phyloP scores from a whole-genome alignment of 73 alveolate genomes.

The Paramecium tetraurelia region DNA sequence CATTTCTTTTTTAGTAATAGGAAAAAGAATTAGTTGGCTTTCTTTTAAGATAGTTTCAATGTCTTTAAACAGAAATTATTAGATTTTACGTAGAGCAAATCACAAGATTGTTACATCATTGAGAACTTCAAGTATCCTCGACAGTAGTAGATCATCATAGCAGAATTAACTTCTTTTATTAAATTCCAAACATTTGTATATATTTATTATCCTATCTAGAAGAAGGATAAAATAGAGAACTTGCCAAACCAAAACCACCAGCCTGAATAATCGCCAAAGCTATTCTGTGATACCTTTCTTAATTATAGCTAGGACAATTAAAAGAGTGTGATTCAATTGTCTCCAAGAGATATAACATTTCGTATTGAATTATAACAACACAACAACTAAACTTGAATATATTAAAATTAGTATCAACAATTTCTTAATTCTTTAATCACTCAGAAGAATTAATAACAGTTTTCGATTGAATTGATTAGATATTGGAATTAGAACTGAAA shows the following conservation, averaged over 20 bases:
- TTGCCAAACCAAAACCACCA: not conserved
- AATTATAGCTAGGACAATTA: not conserved
- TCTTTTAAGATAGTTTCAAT: not conserved
- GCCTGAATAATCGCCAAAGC: not conserved
- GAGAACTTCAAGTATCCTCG: not conserved
- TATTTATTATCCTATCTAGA: not conserved
- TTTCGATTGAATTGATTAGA: not conserved
- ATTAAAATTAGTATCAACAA: not conserved
- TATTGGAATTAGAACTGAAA: not conserved
- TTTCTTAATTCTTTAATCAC: not conserved
- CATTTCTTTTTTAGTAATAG: not conserved
- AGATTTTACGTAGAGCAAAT: not conserved
- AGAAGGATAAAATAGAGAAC: not conserved
- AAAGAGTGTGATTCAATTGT: not conserved
- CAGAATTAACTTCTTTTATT: not conserved
- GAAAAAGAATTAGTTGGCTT: not conserved
- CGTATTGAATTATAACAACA: not conserved
- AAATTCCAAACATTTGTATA: not conserved
- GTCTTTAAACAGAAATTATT: not conserved
- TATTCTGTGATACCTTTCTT: not conserved
- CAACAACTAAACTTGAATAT: not conserved
- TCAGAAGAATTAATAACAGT: not conserved
- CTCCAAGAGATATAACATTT: not conserved
- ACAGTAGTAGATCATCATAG: not conserved
- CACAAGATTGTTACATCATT: not conserved